These are phyloP conservation scores for Drechslerella stenobrocha DNA, from an alignment of 2,329 filamentous ascomycete genomes.

Conservation along the genomic window DNA sequence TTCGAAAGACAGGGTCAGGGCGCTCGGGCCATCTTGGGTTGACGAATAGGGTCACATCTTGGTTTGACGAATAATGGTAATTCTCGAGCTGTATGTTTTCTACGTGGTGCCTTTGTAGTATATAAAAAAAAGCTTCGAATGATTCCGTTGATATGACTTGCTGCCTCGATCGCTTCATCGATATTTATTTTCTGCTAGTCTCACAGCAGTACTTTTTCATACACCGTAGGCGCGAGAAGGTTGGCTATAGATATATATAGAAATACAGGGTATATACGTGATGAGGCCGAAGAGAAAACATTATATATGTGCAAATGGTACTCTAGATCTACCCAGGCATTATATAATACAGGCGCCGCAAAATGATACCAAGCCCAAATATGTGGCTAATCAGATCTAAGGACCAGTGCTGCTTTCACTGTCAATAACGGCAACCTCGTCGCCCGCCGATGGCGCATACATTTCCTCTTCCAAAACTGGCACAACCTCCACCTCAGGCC, in stretches of 20 bases:
- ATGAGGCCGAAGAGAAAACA: not conserved
- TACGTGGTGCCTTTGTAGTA: not conserved
- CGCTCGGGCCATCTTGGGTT: no score
- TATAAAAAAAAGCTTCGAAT: conserved; percentile 8
- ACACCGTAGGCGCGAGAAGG: conserved; percentile 14
- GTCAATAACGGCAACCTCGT: conserved; percentile 39
- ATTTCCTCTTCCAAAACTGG: conserved; percentile 36
- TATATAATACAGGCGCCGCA: not conserved
- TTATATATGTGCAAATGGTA: conserved; percentile 2
- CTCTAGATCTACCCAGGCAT: conserved; percentile 10
- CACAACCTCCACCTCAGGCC: conserved; percentile 39
- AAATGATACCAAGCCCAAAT: not conserved
- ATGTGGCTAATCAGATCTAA: conserved; percentile 1
- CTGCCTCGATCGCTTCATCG: not conserved
- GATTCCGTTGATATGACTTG: not conserved
- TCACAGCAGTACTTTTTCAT: conserved; percentile 14
- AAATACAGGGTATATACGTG: conserved; percentile 44
- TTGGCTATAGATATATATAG: conserved; percentile 44
- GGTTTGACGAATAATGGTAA: conserved; percentile 8
- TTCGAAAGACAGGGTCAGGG: no score
- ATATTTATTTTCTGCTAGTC: not conserved
- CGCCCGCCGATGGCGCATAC: conserved; percentile 38
- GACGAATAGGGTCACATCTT: not conserved
- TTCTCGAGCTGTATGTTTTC: conserved; percentile 6
- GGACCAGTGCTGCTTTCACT: conserved; percentile 31